Percentiles rank a stretch among this genome's conserved stretches.
Evolutionary conservation across 805 yeast species (phyloP).

Genomic region (Kodamaea laetipori): DNA sequence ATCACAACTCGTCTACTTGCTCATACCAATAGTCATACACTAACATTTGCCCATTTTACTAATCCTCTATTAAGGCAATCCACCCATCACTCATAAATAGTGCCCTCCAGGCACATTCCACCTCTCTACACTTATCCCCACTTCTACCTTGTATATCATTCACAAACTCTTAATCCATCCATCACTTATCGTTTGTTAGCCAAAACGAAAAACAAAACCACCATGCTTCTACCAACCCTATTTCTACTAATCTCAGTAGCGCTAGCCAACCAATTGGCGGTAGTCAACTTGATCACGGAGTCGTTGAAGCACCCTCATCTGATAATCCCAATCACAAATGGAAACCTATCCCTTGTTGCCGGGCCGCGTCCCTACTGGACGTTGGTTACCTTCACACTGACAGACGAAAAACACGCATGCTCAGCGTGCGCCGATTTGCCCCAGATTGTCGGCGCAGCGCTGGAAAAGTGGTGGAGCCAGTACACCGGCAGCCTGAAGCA

Average conservation of each 20-base stretch:
- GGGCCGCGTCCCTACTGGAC: conserved; percentile 57
- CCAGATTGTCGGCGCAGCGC: conserved; percentile 42
- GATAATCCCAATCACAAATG: conserved; percentile 44
- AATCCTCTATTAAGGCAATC: too few species aligned
- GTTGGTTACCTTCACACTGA: conserved; percentile 55
- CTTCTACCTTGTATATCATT: too few species aligned
- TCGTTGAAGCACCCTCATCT: conserved; percentile 24
- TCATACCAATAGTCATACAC: too few species aligned
- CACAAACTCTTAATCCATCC: too few species aligned
- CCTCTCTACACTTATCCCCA: too few species aligned
- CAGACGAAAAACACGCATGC: conserved; percentile 47
- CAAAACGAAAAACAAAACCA: conserved; percentile 2
- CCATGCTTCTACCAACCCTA: neutral
- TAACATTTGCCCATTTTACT: too few species aligned
- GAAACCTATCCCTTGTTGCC: conserved; percentile 41
- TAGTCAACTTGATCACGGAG: conserved; percentile 7
- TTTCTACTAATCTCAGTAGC: neutral
- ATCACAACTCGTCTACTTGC: too few species aligned
- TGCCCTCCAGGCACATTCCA: too few species aligned
- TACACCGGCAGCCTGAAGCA: conserved; percentile 39
- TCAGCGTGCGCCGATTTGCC: conserved; percentile 48
- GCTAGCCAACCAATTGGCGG: conserved; percentile 5
- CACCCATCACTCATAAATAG: too few species aligned
- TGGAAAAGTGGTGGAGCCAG: conserved; percentile 46
- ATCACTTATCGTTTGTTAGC: too few species aligned